Evolutionary conservation across 148 eudicot genomes (phyloP).

Genomic region (Chenopodium album): DNA sequence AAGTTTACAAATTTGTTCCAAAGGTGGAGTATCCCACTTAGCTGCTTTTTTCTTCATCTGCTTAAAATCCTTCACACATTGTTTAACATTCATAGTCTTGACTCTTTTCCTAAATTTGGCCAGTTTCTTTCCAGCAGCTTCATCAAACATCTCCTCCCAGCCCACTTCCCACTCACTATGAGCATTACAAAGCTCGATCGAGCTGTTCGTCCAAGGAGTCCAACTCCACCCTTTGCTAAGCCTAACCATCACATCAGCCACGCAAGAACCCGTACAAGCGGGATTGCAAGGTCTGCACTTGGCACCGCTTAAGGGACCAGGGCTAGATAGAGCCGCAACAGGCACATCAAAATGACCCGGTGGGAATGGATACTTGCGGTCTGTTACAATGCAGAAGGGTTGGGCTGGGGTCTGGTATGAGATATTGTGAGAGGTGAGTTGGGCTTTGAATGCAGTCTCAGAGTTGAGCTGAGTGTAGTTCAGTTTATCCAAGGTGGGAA

Average conservation of each 20-base stretch:
- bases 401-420: conserved; percentile 35
- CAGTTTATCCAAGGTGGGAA: conserved; percentile 57
- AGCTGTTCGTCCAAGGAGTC: conserved; percentile 56
- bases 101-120: conserved; percentile 48
- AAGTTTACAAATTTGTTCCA: conserved; percentile 54
- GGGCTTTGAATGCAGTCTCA: conserved; percentile 76
- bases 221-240: conserved; percentile 71
- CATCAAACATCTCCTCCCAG: conserved; percentile 70
- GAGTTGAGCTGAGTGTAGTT: conserved; percentile 72
- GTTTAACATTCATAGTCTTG: conserved; percentile 35
- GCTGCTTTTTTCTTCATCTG: conserved; percentile 44
- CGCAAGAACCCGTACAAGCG: conserved; percentile 47
- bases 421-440: conserved; percentile 46
- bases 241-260: conserved; percentile 46
- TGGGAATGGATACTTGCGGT: conserved; percentile 61
- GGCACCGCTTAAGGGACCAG: conserved; percentile 75
- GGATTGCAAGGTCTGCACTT: conserved; percentile 90
- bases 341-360: conserved; percentile 66
- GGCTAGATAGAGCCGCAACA: conserved; percentile 69
- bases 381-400: conserved; percentile 82
- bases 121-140: conserved; percentile 40
- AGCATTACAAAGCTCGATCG: conserved; percentile 67
- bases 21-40: conserved; percentile 60
- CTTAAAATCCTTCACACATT: conserved; percentile 62
- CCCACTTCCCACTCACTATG: conserved; percentile 67